Conservation (phyloP, 345 rosid species). For the Barbarea vulgaris region DNA sequence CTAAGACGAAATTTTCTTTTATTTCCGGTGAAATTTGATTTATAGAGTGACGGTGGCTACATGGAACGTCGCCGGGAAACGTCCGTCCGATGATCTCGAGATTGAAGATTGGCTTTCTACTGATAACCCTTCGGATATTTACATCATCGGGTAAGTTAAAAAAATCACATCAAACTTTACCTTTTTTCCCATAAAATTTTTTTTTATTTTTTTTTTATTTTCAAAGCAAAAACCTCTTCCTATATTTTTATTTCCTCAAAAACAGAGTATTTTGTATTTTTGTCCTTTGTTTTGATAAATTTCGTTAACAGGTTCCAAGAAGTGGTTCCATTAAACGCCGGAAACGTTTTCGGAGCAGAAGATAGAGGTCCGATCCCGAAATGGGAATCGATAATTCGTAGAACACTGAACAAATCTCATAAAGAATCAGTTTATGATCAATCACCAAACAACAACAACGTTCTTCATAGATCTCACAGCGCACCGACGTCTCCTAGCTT, state of each 20-base stretch:
- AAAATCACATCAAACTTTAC: background rate
- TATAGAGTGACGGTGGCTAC: slow-evolving; percentile 80
- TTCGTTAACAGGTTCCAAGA: slow-evolving; percentile 73
- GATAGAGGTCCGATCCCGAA: slow-evolving; percentile 76
- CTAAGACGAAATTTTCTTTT: background rate
- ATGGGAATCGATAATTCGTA: slow-evolving; percentile 93
- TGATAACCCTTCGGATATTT: slow-evolving; percentile 79
- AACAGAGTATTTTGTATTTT: slow-evolving; percentile 23
- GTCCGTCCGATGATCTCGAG: slow-evolving; percentile 71
- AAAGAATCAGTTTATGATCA: slow-evolving; percentile 59
- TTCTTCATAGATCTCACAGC: slow-evolving; percentile 47
- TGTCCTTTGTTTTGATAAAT: slow-evolving; percentile 13
- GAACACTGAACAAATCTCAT: slow-evolving; percentile 77
- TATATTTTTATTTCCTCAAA: background rate
- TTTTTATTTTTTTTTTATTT: no score
- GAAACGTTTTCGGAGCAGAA: slow-evolving; percentile 95
- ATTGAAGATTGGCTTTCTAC: slow-evolving; percentile 91
- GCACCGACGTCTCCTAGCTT: slow-evolving; percentile 93
- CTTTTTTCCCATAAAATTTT: no score
- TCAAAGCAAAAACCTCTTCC: background rate
- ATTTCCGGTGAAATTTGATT: slow-evolving; percentile 14
- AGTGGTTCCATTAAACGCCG: slow-evolving; percentile 96
- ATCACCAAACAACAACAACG: slow-evolving; percentile 41
- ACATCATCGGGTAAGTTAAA: slow-evolving; percentile 75
- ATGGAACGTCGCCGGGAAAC: slow-evolving; percentile 97